Base-by-base conservation (phyloP, 1,284 basidiomycete genomes). In the Singerocomus inundabilis region DNA sequence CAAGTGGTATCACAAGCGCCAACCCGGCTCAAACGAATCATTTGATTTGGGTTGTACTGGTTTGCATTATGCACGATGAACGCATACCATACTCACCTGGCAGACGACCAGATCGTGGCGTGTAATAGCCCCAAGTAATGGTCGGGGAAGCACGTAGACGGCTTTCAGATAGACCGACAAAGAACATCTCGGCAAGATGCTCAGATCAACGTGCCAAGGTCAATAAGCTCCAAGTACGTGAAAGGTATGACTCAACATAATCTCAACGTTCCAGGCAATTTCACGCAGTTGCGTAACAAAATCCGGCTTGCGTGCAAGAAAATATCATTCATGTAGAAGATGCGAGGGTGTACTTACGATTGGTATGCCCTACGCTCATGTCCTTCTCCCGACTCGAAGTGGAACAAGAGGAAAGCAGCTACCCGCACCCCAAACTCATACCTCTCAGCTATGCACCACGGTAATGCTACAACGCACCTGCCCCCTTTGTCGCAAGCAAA, bases 401-500 rank as follows among this genome's bases (percentile, higher is more conserved):
- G 49, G 46, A 56, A 11, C 44, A 58, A 53, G 37, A 54, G 49
- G 43, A 47, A 51, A 51, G 57, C 51, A 54, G 52, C 61, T 53
- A 64, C 43, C 41, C 53, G 9, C 53, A 47, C 34, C 44, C 46
- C 47, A 7, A 49, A 42, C 55, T 48, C 66, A 31, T 61, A 67
- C 55, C 58, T 58, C 67, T 67, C 44, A 69, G 66, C 54, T 49
- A 51, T 25, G 53, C 56, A 54, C 45, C 53, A 58, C 45, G 46
- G 54, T 54, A 68, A 70, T 56, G 66, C 67, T 67, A 67, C 67
- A 68, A 71, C 71, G 72, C 70, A 71, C 70, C 70, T 73, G 64
- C 70, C 70, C 68, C 64, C 62, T 46, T 59, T 53, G 49, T 54
- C 48, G 41, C 48, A 41, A 63, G 58, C 51, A 53, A 50, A 61